Evolutionary conservation across 805 yeast genomes (phyloP).

Genomic region (Pichia cephalocereana): DNA sequence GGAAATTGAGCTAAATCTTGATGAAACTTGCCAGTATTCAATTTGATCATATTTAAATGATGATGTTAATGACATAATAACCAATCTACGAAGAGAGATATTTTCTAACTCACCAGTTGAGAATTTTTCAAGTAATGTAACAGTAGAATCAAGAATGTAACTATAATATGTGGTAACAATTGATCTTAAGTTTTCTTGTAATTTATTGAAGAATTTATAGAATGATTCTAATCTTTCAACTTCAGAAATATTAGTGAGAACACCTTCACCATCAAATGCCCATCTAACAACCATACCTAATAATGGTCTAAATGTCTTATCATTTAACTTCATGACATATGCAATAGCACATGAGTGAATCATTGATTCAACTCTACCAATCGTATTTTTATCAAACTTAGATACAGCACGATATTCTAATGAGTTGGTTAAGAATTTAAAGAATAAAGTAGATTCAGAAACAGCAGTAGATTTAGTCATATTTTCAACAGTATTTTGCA

Average conservation of each 20-base stretch:
- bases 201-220: conserved; percentile 75
- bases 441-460: conserved; percentile 56
- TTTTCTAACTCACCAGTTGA: conserved; percentile 32
- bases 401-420: conserved; percentile 62
- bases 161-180: conserved; percentile 85
- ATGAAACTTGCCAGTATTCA: conserved; percentile 88
- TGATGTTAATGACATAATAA: conserved; percentile 63
- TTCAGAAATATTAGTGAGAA: conserved; percentile 35
- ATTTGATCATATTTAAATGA: conserved; percentile 86
- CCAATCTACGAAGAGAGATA: conserved; percentile 57
- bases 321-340: conserved; percentile 85
- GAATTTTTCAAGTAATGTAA: conserved; percentile 43
- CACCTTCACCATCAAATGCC: conserved; percentile 84
- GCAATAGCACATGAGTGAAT: conserved; percentile 64
- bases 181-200: conserved; percentile 77
- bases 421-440: conserved; percentile 57
- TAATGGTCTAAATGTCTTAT: conserved; percentile 85
- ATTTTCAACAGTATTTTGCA: conserved; percentile 57
- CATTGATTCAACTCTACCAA: conserved; percentile 72
- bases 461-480: conserved; percentile 70
- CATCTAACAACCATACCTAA: conserved; percentile 82
- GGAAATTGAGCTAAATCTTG: conserved; percentile 70
- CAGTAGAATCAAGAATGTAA: conserved; percentile 71
- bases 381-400: conserved; percentile 58
- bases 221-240: conserved; percentile 59